phyloP scores from a whole-genome alignment of 495 filamentous ascomycete species.

The Alectoria sarmentosa region DNA sequence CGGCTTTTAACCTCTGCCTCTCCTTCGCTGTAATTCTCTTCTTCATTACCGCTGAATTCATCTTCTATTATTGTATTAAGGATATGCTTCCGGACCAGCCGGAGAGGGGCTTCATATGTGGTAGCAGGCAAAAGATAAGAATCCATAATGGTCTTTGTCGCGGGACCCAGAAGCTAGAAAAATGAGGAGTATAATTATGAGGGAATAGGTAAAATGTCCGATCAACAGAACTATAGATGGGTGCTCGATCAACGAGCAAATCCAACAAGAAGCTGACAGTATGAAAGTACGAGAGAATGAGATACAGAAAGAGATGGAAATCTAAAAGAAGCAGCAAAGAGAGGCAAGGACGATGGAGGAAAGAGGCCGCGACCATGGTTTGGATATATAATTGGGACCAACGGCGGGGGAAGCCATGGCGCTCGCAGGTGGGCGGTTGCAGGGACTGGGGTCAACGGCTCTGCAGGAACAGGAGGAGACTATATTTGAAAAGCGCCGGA shows the following conservation, averaged over 20 bases:
- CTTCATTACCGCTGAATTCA: constrained; percentile 38
- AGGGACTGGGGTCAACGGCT: constrained; percentile 12
- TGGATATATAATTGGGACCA: constrained; percentile 29
- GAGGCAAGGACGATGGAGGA: constrained; percentile 26
- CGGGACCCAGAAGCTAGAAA: neutral
- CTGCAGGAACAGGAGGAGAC: constrained; percentile 10
- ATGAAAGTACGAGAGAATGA: constrained; percentile 4
- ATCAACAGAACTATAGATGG: constrained; percentile 35
- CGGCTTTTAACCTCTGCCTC: constrained; percentile 12
- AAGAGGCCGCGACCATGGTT: constrained; percentile 25
- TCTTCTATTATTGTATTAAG: constrained; percentile 91
- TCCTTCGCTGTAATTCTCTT: constrained; percentile 23
- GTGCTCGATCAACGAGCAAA: constrained; percentile 37
- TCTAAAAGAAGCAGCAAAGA: constrained; percentile 20
- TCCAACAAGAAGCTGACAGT: constrained; percentile 21
- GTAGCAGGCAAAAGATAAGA: constrained; percentile 52
- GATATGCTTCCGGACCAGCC: constrained; percentile 61
- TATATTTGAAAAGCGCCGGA: constrained; percentile 6
- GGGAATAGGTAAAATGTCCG: constrained; percentile 31
- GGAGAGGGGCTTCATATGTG: constrained; percentile 54
- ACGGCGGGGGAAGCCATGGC: neutral
- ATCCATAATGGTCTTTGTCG: constrained; percentile 44
- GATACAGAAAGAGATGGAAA: constrained; percentile 22
- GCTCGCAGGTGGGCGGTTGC: constrained; percentile 13
- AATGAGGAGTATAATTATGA: constrained; percentile 18